A percentile compares a stretch with the other conserved stretches of the same genome.
phyloP scores from a whole-genome alignment of 768 basidiomycete genomes.

The Daedaleopsis sinensis region DNA sequence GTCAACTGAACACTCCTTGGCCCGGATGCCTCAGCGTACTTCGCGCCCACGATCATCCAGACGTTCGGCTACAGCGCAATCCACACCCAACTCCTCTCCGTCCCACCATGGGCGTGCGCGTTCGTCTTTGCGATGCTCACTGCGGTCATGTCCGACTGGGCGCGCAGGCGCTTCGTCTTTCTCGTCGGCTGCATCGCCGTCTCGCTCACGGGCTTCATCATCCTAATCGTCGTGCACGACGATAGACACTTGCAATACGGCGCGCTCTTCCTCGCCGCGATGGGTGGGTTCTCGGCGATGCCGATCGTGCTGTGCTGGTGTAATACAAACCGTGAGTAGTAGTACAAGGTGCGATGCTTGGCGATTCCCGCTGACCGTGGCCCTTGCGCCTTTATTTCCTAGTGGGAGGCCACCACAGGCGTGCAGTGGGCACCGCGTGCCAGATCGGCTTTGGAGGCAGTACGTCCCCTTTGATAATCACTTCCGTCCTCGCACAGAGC shows the following conservation, averaged over 20 bases:
- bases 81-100: conserved; percentile 32
- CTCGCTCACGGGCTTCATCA: conserved; percentile 25
- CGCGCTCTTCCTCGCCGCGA: conserved; percentile 25
- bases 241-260: conserved; percentile 25
- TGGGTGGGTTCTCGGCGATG: conserved; percentile 28
- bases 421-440: background rate
- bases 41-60: conserved; percentile 27
- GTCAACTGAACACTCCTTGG: background rate
- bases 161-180: conserved; percentile 26
- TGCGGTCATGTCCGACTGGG: conserved; percentile 23
- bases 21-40: conserved; percentile 18
- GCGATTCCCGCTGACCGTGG: background rate
- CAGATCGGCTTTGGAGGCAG: background rate
- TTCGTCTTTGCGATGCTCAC: conserved; percentile 27
- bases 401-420: background rate
- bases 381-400: background rate
- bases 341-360: background rate
- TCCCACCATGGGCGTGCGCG: conserved; percentile 33
- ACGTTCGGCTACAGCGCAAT: conserved; percentile 28
- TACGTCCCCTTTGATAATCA: background rate
- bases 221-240: conserved; percentile 25
- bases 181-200: conserved; percentile 20
- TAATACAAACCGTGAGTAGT: conserved; percentile 24
- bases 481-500: background rate
- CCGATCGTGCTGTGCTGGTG: conserved; percentile 30